Evolutionary conservation across 805 yeast species (phyloP), one percentile per base, ranked within the genome.

Genomic region (Myxozyma monticola): DNA sequence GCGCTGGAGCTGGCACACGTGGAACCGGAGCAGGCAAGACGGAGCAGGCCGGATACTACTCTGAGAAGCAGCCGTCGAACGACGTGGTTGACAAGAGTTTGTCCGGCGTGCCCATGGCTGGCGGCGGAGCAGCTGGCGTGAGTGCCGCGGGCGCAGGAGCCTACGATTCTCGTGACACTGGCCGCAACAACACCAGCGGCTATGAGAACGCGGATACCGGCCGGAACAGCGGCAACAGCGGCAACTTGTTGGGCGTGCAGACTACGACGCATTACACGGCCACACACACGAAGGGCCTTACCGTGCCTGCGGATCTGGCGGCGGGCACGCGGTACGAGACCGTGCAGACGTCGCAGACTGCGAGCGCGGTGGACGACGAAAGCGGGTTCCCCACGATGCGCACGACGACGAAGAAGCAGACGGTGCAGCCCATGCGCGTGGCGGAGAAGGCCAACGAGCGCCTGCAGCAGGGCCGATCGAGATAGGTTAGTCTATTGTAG

Each of bases 341-440:
- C 14, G 33, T n/a, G n/a, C n/a, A n/a, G n/a, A n/a, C n/a, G n/a
- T n/a, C n/a, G n/a, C n/a, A n/a, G n/a, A n/a, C n/a, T n/a, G 31
- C 31, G 31, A 28, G 12, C 31, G 31, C 31, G 12, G 14, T 14
- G 31, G 12, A 10, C 31, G 31, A 28, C 31, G 31, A 28, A 28
- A 28, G 17, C 12, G 38, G 34, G 34, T 45, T 45, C 25, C 49
- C 49, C 4, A 45, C 49, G 10, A 45, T 45, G 49, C 12, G 49
- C 21, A 24, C 49, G 21, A 28, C 20, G 37, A 33, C 28, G 17
- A 37, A 20, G 33, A 25, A 22, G 7, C 14, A 28, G 20, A 37
- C 30, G 4, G 45, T 45, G 4, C 49, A 45, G 30, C 49, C 49
- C 7, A 45, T 45, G 49, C 49, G 49, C 9, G 49, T 45, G 14